These are phyloP conservation scores for Exophiala oligosperma DNA, from an alignment of 2,329 filamentous ascomycete genomes.

Conservation along the genomic window DNA sequence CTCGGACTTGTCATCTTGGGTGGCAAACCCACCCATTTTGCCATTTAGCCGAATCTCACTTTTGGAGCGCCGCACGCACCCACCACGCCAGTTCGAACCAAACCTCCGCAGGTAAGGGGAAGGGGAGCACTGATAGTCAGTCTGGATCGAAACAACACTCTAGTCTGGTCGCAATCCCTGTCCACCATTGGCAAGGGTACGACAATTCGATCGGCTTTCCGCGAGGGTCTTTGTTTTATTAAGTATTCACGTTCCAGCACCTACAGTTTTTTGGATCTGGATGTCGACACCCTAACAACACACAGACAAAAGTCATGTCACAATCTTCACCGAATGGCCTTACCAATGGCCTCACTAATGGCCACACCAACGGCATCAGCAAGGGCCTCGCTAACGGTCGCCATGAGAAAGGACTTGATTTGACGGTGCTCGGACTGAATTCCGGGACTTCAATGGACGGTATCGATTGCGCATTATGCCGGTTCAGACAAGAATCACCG, in stretches of 20 bases:
- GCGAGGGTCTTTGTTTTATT: not conserved
- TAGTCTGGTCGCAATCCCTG: no score
- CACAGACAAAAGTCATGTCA: not conserved
- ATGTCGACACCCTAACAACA: constrained; percentile 3
- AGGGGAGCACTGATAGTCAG: no score
- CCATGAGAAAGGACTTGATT: constrained; percentile 41
- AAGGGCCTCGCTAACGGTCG: constrained; percentile 20
- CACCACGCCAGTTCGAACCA: no score
- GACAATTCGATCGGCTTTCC: not conserved
- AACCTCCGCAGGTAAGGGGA: no score
- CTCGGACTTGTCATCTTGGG: no score
- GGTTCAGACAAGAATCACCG: constrained; percentile 55
- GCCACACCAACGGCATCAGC: constrained; percentile 9
- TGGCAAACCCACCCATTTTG: no score
- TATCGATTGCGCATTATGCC: constrained; percentile 60
- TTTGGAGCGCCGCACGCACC: no score
- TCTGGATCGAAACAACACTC: no score
- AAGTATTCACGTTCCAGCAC: constrained; percentile 3
- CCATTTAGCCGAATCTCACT: no score
- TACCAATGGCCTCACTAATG: constrained; percentile 19
- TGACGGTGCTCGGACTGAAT: constrained; percentile 58
- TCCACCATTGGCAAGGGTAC: no score
- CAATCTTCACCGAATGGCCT: constrained; percentile 8
- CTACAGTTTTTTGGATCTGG: constrained; percentile 1
- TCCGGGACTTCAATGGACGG: constrained; percentile 58